phyloP scores from a whole-genome alignment of 2,329 filamentous ascomycete species.

The Ascochyta pisi region DNA sequence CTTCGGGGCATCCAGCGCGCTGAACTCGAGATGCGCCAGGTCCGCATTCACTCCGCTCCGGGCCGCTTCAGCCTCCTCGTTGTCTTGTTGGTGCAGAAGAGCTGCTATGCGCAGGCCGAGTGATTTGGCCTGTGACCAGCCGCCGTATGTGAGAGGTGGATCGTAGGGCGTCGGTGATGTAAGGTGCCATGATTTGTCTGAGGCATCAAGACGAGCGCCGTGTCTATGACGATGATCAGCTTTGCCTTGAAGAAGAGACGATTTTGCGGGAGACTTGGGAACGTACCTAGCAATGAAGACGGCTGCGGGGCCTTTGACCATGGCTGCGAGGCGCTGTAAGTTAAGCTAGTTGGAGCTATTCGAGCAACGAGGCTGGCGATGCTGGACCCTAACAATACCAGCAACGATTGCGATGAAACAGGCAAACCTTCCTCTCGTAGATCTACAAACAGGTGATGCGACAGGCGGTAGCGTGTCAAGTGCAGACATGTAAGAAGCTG shows the following conservation, averaged over 20 bases:
- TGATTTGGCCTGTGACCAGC: constrained; percentile 85
- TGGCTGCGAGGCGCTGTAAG: constrained; percentile 31
- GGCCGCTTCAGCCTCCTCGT: constrained; percentile 50
- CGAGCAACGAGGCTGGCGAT: not conserved
- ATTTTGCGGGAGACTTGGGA: constrained; percentile 5
- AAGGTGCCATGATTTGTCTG: constrained; percentile 94
- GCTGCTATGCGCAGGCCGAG: constrained; percentile 84
- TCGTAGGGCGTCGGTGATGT: constrained; percentile 94
- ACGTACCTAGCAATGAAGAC: constrained; percentile 59
- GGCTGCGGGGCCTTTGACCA: constrained; percentile 56
- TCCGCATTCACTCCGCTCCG: constrained; percentile 27
- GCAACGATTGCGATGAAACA: constrained; percentile 1
- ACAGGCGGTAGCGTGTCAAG: constrained; percentile 3
- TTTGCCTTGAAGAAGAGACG: constrained; percentile 6
- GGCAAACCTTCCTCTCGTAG: constrained; percentile 8
- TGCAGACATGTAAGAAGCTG: constrained; percentile 12
- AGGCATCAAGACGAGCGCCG: constrained; percentile 90
- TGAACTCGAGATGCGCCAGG: constrained; percentile 30
- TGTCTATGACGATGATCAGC: constrained; percentile 63
- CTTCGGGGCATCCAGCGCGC: constrained; percentile 26
- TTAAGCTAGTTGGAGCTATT: constrained; percentile 16
- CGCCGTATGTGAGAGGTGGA: constrained; percentile 90
- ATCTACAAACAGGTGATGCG: constrained; percentile 1
- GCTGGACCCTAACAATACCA: constrained; percentile 1
- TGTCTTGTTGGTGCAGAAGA: constrained; percentile 64